These are phyloP conservation scores for Hippophae tibetana DNA, from an alignment of 306 rosid genomes.

Conservation along the genomic window DNA sequence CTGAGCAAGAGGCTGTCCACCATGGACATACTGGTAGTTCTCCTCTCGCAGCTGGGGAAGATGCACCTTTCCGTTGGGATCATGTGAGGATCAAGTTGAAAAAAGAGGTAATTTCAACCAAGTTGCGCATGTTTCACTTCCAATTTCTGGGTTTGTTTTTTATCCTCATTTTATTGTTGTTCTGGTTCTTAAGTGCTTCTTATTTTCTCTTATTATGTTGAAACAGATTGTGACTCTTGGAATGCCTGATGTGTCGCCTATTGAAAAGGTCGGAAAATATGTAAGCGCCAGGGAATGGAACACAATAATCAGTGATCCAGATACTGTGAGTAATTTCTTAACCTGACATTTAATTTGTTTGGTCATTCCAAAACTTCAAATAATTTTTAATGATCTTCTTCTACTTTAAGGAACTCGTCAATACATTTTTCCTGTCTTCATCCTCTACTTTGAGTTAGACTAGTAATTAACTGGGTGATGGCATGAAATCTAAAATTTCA, in stretches of 20 bases:
- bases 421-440: not conserved
- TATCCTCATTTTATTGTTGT: not conserved
- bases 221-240: constrained; percentile 89
- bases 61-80: constrained; percentile 89
- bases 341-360: not conserved
- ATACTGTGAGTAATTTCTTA: constrained; percentile 45
- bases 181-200: constrained; percentile 2
- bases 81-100: constrained; percentile 95
- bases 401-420: not conserved
- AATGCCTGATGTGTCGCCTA: constrained; percentile 72
- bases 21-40: constrained; percentile 66
- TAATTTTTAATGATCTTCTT: not conserved
- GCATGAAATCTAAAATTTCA: no score
- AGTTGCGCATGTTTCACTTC: not conserved
- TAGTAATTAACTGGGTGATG: no score
- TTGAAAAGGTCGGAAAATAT: constrained; percentile 70
- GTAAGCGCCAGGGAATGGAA: constrained; percentile 81
- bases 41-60: constrained; percentile 95
- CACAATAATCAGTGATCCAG: constrained; percentile 63
- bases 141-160: not conserved
- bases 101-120: constrained; percentile 54
- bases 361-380: not conserved
- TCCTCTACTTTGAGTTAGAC: no score
- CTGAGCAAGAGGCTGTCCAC: constrained; percentile 92
- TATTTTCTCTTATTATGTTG: constrained; percentile 6